A percentile compares a stretch with the other conserved stretches of the same genome.
Evolutionary conservation across 2,329 filamentous ascomycete genomes (phyloP).

Genomic region (Aplosporella prunicola): DNA sequence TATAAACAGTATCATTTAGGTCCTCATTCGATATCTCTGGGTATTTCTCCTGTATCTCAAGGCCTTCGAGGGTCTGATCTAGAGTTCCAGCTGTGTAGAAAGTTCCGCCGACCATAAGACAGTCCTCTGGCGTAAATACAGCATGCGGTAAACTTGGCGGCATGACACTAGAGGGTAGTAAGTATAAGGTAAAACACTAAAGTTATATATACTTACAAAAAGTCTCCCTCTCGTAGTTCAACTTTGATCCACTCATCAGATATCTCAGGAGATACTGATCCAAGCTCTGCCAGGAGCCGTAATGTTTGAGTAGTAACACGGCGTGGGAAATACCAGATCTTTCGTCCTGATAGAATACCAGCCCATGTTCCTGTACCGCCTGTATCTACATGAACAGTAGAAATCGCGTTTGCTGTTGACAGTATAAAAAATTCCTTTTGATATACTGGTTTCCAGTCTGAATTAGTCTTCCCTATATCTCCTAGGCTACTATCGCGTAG

Average conservation of each 20-base stretch:
- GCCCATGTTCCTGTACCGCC: not conserved
- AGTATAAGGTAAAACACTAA: not conserved
- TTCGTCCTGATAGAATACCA: not conserved
- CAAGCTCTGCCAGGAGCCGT: not conserved
- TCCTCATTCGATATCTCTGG: not conserved
- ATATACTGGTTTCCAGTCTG: not conserved
- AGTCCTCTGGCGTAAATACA: not conserved
- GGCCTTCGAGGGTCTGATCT: too few species aligned
- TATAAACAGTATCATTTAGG: too few species aligned
- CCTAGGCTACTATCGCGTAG: too few species aligned
- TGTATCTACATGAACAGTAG: not conserved
- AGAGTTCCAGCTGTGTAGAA: not conserved
- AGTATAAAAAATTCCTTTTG: not conserved
- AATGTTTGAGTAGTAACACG: too few species aligned
- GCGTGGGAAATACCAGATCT: not conserved
- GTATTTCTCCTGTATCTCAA: not conserved
- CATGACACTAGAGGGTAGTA: not conserved
- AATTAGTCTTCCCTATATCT: too few species aligned
- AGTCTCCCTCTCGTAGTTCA: not conserved
- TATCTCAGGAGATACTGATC: not conserved
- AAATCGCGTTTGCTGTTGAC: not conserved
- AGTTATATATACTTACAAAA: not conserved
- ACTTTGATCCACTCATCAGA: not conserved
- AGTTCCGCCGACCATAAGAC: not conserved
- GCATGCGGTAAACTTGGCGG: not conserved